A percentile compares a stretch with the other conserved stretches of the same genome.
Conservation (phyloP, 2,329 filamentous ascomycete species). For the Teratosphaeria gauchensis region DNA sequence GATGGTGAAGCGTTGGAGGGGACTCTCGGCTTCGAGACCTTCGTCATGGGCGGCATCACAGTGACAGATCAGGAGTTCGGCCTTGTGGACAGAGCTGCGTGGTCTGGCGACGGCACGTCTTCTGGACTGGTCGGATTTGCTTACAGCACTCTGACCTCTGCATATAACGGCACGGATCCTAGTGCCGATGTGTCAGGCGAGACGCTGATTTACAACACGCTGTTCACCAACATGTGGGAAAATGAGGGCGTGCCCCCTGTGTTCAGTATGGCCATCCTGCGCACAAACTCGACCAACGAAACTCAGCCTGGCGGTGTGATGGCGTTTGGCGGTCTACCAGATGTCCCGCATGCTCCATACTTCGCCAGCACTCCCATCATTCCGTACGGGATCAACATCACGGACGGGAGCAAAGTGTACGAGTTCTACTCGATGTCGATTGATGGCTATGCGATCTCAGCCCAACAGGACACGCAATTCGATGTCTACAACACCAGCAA, state of each 20-base stretch:
- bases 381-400: conserved; percentile 15
- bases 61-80: conserved; percentile 39
- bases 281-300: conserved; percentile 10
- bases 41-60: conserved; percentile 38
- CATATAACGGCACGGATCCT: conserved; percentile 24
- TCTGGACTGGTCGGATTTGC: conserved; percentile 44
- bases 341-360: conserved; percentile 27
- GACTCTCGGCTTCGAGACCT: conserved; percentile 30
- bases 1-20: conserved; percentile 34
- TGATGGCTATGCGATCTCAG: conserved; percentile 22
- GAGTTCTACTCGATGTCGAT: conserved; percentile 32
- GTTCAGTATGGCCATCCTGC: conserved; percentile 41
- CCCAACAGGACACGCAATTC: conserved; percentile 14
- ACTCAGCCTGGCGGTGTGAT: conserved; percentile 33
- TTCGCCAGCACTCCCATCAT: conserved; percentile 30
- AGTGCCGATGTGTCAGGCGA: conserved; percentile 11
- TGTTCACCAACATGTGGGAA: conserved; percentile 43
- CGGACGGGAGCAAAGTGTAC: conserved; percentile 20
- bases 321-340: conserved; percentile 41
- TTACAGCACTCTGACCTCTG: conserved; percentile 40
- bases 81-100: conserved; percentile 28
- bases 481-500: conserved; percentile 14
- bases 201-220: conserved; percentile 34
- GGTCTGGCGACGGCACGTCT: conserved; percentile 26
- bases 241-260: conserved; percentile 34